Conservation (phyloP, 768 basidiomycete species). For the Termitomyces sp. region DNA sequence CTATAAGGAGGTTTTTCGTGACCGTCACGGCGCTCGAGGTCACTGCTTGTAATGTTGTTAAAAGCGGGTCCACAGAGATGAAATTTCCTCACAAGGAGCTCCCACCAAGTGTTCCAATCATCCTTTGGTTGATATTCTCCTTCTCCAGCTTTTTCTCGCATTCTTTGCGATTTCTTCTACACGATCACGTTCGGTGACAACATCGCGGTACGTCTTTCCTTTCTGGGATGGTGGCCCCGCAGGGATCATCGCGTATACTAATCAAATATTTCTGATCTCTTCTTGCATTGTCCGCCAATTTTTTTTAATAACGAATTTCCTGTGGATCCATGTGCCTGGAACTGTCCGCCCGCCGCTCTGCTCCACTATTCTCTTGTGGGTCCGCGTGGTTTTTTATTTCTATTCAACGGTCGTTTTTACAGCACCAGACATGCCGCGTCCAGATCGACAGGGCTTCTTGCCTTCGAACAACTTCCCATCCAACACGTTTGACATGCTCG, state of each 20-base stretch:
- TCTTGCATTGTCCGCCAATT: conserved; percentile 8
- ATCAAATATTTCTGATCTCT: conserved; percentile 7
- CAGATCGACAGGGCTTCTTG: conserved; percentile 12
- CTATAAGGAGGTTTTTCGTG: conserved; percentile 10
- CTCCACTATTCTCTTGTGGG: conserved; percentile 11
- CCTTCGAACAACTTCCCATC: conserved; percentile 4
- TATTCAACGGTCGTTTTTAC: conserved; percentile 11
- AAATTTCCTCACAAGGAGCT: conserved; percentile 17
- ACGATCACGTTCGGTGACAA: conserved; percentile 20
- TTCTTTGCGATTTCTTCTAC: conserved; percentile 4
- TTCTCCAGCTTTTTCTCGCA: conserved; percentile 4
- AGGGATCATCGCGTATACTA: conserved; percentile 14
- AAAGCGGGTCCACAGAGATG: conserved; percentile 14
- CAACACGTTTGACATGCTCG: conserved; percentile 11
- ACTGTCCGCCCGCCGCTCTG: background rate
- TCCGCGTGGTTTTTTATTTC: conserved; percentile 14
- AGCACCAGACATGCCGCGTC: conserved; percentile 17
- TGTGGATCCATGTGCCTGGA: conserved; percentile 15
- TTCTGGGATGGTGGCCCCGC: conserved; percentile 9
- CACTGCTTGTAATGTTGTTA: conserved; percentile 17
- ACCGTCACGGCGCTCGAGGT: conserved; percentile 17
- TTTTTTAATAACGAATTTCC: background rate
- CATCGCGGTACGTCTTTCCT: conserved; percentile 17
- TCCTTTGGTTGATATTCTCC: background rate
- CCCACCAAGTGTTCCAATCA: conserved; percentile 6